These are phyloP conservation scores for Apiospora malaysiana DNA, from an alignment of 2,329 filamentous ascomycete species.

Conservation along the genomic window DNA sequence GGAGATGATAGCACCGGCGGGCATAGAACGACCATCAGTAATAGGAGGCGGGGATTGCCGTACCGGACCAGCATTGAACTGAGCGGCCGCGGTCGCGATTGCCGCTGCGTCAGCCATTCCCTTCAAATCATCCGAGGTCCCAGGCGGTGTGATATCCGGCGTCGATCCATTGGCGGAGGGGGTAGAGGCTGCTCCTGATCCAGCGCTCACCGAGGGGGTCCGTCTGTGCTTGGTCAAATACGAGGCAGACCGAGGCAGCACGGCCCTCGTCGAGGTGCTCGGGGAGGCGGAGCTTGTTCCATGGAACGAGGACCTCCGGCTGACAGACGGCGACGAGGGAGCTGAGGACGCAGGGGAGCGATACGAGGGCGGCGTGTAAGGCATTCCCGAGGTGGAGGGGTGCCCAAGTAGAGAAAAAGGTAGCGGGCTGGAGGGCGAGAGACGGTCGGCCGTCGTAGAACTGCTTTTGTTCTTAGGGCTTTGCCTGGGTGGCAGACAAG, in stretches of 20 bases:
- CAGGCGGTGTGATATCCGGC: conserved; percentile 52
- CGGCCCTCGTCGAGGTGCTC: conserved; percentile 51
- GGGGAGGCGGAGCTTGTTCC: conserved; percentile 20
- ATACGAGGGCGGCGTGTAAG: conserved; percentile 83
- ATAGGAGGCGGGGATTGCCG: conserved; percentile 85
- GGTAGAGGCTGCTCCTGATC: conserved; percentile 24
- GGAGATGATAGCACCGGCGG: conserved; percentile 84
- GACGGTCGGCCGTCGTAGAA: conserved; percentile 32
- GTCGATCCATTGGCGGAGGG: conserved; percentile 37
- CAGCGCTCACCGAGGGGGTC: conserved; percentile 53
- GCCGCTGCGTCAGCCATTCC: conserved; percentile 55
- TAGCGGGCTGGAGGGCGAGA: conserved; percentile 31
- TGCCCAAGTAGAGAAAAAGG: conserved; percentile 34
- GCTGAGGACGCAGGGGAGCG: conserved; percentile 66
- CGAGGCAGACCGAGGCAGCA: conserved; percentile 67
- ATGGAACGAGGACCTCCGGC: conserved; percentile 64
- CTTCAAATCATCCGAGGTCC: conserved; percentile 57
- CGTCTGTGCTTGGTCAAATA: conserved; percentile 70
- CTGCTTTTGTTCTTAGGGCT: conserved; percentile 35
- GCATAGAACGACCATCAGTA: conserved; percentile 74
- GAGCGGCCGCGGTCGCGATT: conserved; percentile 44
- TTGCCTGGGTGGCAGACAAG: conserved; percentile 36
- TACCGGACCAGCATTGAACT: conserved; percentile 57
- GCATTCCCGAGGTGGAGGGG: conserved; percentile 65
- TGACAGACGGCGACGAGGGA: conserved; percentile 60